Evolutionary conservation across 352 stramenopile species (phyloP).

Genomic region (Peronospora belbahrii): DNA sequence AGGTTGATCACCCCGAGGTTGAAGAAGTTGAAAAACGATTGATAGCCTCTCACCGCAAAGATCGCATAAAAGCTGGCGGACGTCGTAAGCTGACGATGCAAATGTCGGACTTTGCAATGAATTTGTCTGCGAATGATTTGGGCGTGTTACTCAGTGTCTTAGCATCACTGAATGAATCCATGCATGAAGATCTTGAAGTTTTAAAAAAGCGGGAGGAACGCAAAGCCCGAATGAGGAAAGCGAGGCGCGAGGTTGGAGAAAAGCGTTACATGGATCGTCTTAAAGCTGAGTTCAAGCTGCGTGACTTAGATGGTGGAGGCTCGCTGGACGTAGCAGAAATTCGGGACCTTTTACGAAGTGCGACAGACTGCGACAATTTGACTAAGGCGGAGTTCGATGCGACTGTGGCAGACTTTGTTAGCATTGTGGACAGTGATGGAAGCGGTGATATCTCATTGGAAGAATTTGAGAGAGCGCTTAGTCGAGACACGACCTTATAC

Average conservation of each 20-base stretch:
- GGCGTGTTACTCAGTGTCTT: slow-evolving; percentile 76
- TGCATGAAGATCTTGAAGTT: slow-evolving; percentile 63
- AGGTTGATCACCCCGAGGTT: slow-evolving; percentile 48
- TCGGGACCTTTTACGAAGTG: slow-evolving; percentile 44
- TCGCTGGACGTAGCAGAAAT: slow-evolving; percentile 68
- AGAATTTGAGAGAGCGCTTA: slow-evolving; percentile 71
- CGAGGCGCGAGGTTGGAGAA: slow-evolving; percentile 48
- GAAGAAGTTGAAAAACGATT: slow-evolving; percentile 28
- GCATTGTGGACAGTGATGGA: slow-evolving; percentile 69
- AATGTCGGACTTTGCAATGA: slow-evolving; percentile 83
- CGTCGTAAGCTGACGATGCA: slow-evolving; percentile 60
- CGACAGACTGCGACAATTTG: slow-evolving; percentile 62
- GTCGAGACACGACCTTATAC: slow-evolving; percentile 64
- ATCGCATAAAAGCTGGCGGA: slow-evolving; percentile 48
- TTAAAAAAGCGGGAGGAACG: slow-evolving; percentile 43
- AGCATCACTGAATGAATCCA: slow-evolving; percentile 49
- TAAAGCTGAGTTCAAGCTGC: slow-evolving; percentile 63
- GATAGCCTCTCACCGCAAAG: slow-evolving; percentile 15
- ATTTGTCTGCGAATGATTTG: slow-evolving; percentile 72
- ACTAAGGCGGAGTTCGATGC: slow-evolving; percentile 72
- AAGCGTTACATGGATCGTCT: slow-evolving; percentile 63
- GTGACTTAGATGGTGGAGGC: slow-evolving; percentile 66
- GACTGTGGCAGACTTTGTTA: slow-evolving; percentile 65
- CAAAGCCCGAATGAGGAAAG: slow-evolving; percentile 39
- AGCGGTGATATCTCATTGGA: slow-evolving; percentile 81